phyloP scores from a whole-genome alignment of 371 early-diverging fungal species.

The Fennellomyces sp. region DNA sequence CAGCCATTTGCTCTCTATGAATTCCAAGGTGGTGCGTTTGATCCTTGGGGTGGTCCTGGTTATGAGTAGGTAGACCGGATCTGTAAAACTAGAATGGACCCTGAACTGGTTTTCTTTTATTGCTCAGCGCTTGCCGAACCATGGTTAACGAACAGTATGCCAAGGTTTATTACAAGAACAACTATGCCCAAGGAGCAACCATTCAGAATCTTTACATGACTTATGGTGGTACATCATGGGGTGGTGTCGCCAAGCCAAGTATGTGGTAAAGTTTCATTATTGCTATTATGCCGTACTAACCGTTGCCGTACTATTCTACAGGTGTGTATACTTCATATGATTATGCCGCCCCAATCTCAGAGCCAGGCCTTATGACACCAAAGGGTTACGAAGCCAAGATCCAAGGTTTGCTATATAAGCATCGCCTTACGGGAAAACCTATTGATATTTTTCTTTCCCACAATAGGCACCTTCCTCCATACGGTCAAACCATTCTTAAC shows the following conservation, averaged over 20 bases:
- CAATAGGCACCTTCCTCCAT: conserved; percentile 18
- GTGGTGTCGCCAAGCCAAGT: conserved; percentile 15
- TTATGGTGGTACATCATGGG: conserved; percentile 22
- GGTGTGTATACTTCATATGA: conserved; percentile 21
- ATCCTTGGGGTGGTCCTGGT: conserved; percentile 16
- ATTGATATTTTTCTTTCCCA: no score
- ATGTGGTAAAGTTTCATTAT: background rate
- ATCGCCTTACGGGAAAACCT: no score
- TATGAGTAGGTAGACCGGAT: no score
- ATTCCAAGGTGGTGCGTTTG: conserved; percentile 17
- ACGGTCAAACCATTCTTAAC: conserved; percentile 20
- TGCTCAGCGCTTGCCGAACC: conserved; percentile 3
- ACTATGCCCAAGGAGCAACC: conserved; percentile 16
- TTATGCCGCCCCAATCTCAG: conserved; percentile 27
- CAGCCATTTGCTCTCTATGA: conserved; percentile 16
- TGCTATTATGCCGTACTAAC: background rate
- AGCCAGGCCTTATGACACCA: conserved; percentile 19
- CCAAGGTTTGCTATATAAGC: conserved; percentile 8
- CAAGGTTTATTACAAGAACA: conserved; percentile 18
- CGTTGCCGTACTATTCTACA: background rate
- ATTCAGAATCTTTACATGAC: conserved; percentile 18
- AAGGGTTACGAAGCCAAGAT: conserved; percentile 24
- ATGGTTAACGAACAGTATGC: conserved; percentile 14
- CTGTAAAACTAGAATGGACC: no score
- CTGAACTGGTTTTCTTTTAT: no score